Conservation (phyloP, 2,329 filamentous ascomycete species). For the Hypoxylon rubiginosum region DNA sequence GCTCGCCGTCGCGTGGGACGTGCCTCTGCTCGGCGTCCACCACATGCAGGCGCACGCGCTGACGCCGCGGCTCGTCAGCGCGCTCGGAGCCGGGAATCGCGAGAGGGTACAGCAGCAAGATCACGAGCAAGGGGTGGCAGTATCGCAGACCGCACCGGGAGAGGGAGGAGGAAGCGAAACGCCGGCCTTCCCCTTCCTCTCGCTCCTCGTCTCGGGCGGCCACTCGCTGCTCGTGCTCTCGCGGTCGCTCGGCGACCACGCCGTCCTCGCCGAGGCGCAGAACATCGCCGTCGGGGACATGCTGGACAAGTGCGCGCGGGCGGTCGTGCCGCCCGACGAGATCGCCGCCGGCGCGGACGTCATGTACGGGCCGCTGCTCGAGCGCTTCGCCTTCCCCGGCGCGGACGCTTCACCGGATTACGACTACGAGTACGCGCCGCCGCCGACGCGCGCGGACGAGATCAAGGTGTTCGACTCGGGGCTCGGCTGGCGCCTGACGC, state of each 20-base stretch:
- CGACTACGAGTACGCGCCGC: conserved; percentile 68
- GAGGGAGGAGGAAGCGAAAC: conserved; percentile 22
- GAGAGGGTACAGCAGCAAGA: conserved; percentile 14
- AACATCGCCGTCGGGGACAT: conserved; percentile 92
- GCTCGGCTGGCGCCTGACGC: conserved; percentile 73
- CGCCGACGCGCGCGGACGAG: conserved; percentile 70
- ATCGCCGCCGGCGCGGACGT: conserved; percentile 70
- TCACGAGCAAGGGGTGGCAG: conserved; percentile 8
- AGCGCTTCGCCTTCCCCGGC: conserved; percentile 80
- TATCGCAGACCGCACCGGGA: conserved; percentile 7
- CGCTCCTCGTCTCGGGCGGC: conserved; percentile 89
- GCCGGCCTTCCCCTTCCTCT: conserved; percentile 85
- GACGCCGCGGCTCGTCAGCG: conserved; percentile 82
- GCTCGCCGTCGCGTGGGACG: conserved; percentile 83
- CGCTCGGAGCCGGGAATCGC: conserved; percentile 60
- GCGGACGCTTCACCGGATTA: conserved; percentile 47
- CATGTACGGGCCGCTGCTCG: conserved; percentile 85
- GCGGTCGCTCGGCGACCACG: conserved; percentile 74
- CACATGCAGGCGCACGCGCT: conserved; percentile 98
- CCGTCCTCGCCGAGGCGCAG: conserved; percentile 77
- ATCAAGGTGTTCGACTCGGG: conserved; percentile 58
- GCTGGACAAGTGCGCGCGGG: conserved; percentile 87
- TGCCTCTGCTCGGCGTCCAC: conserved; percentile 87
- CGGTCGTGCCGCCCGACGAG: conserved; percentile 74
- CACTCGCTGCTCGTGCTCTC: conserved; percentile 91